Evolutionary conservation across 257 asterid species (phyloP).

Genomic region (Nicotiana attenuata): DNA sequence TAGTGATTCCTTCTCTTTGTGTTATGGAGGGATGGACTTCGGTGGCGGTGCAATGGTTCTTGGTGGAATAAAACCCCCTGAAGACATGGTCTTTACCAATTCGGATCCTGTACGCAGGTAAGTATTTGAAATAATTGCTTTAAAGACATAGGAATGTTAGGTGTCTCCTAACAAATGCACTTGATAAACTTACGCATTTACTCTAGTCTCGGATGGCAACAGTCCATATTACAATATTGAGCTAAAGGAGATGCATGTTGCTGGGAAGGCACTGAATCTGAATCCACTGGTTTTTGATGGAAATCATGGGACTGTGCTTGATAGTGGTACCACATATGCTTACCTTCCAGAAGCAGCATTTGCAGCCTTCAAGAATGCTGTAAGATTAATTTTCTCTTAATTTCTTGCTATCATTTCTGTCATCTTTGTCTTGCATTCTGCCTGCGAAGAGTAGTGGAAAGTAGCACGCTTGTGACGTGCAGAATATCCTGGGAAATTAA

Average conservation of each 20-base stretch:
- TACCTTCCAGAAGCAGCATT: conserved; percentile 92
- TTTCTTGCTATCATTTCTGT: conserved; percentile 8
- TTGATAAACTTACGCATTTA: conserved; percentile 95
- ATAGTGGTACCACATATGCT: conserved; percentile 98
- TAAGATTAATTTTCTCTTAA: conserved; percentile 41
- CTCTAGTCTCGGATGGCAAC: conserved; percentile 99
- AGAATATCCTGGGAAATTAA: conserved; percentile 5
- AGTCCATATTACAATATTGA: conserved; percentile 98
- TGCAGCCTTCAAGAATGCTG: conserved; percentile 75
- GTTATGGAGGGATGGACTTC: conserved; percentile 99
- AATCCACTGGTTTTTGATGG: conserved; percentile 71
- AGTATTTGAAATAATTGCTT: conserved; percentile 31
- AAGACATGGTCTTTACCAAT: conserved; percentile 71
- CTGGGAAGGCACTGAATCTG: conserved; percentile 79
- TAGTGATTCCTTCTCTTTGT: conserved; percentile 85
- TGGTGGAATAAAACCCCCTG: conserved; percentile 76
- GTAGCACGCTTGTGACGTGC: neutral
- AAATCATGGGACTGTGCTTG: conserved; percentile 87
- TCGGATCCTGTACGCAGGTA: conserved; percentile 95
- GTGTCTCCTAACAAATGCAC: conserved; percentile 78
- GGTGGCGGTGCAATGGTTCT: conserved; percentile 99
- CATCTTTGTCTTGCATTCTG: neutral
- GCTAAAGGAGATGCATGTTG: conserved; percentile 91
- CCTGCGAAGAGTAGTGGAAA: conserved; percentile 8
- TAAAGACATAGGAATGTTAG: conserved; percentile 48